A percentile compares a stretch with the other conserved stretches of the same genome.
Evolutionary conservation across 768 basidiomycete species (phyloP).

Genomic region (Suillus paluster): DNA sequence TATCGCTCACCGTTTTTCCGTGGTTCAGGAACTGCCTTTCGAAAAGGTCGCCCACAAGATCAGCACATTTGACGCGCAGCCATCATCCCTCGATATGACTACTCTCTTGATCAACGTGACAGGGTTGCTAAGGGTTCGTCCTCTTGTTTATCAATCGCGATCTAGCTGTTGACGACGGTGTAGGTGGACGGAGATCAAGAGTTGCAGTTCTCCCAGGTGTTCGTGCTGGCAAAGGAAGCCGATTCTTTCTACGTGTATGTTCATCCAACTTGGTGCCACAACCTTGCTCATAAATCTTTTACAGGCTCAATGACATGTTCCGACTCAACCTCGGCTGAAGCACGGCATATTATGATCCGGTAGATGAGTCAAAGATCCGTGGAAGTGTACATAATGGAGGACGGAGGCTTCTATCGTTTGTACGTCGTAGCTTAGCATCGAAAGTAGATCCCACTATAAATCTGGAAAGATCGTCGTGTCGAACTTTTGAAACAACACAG

Average conservation of each 20-base stretch:
- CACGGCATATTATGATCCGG: constrained; percentile 4
- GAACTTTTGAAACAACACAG: background rate
- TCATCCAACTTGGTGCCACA: constrained; percentile 1
- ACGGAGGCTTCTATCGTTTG: constrained; percentile 26
- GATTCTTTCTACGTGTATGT: constrained; percentile 84
- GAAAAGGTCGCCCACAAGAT: constrained; percentile 80
- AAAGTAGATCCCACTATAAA: background rate
- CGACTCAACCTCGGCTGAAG: constrained; percentile 74
- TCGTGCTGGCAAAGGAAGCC: constrained; percentile 85
- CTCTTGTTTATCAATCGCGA: background rate
- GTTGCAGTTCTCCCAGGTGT: constrained; percentile 91
- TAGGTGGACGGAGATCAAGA: constrained; percentile 81
- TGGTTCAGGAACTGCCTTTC: constrained; percentile 73
- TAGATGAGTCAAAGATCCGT: constrained; percentile 11
- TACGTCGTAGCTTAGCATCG: constrained; percentile 9
- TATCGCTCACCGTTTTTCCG: constrained; percentile 6
- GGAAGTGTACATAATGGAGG: constrained; percentile 18
- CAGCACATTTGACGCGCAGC: constrained; percentile 86
- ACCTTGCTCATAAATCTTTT: constrained; percentile 13
- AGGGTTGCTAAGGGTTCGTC: constrained; percentile 74
- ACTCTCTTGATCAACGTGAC: constrained; percentile 85
- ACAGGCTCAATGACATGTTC: constrained; percentile 89
- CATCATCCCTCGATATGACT: constrained; percentile 60
- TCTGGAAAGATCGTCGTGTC: background rate
- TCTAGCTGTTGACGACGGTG: constrained; percentile 8